These are phyloP conservation scores for Podospora pseudocomata DNA, from an alignment of 495 filamentous ascomycete genomes.

Conservation along the genomic window DNA sequence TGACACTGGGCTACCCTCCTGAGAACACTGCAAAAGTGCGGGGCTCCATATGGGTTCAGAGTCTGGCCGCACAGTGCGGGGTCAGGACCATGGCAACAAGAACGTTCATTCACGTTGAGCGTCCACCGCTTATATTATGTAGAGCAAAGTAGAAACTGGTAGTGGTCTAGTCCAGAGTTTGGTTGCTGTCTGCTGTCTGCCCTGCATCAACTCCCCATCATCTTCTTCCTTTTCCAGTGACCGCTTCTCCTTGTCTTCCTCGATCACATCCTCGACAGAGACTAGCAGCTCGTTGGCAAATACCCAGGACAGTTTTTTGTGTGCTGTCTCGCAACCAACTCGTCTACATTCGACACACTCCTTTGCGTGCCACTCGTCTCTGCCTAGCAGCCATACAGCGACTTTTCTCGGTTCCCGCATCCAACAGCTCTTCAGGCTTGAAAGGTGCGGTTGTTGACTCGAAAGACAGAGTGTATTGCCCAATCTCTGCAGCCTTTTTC, in stretches of 20 bases:
- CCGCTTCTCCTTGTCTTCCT: background rate
- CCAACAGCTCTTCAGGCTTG: conserved; percentile 20
- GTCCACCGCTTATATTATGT: background rate
- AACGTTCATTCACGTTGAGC: background rate
- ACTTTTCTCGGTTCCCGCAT: conserved; percentile 8
- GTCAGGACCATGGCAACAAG: background rate
- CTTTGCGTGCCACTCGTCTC: conserved; percentile 12
- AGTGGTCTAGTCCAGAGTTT: background rate
- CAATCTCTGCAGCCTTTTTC: background rate
- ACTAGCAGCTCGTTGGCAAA: background rate
- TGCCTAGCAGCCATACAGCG: conserved; percentile 16
- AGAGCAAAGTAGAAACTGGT: background rate
- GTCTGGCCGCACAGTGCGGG: conserved; percentile 4
- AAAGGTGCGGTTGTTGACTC: conserved; percentile 35
- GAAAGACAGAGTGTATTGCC: conserved; percentile 20
- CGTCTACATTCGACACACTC: conserved; percentile 24
- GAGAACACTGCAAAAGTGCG: background rate
- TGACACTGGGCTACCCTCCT: background rate
- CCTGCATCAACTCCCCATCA: background rate
- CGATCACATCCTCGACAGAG: background rate
- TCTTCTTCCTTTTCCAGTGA: background rate
- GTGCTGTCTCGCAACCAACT: background rate
- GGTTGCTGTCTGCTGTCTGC: conserved; percentile 4
- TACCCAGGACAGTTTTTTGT: conserved; percentile 5
- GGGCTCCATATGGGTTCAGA: background rate